Evolutionary conservation across 257 asterid genomes (phyloP).

Genomic region (Fraxinus excelsior): DNA sequence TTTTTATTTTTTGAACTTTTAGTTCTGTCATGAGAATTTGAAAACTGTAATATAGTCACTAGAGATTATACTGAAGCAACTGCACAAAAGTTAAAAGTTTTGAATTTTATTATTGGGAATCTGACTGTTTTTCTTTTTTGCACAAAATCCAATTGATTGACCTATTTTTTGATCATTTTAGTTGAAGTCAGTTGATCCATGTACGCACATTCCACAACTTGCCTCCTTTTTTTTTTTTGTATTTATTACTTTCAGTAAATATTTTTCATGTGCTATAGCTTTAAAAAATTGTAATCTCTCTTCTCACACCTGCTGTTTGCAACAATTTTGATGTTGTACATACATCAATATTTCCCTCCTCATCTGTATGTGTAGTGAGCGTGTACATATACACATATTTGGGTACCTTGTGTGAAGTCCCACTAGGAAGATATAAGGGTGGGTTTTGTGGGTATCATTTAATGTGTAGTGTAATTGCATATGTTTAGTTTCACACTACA

Average conservation of each 20-base stretch:
- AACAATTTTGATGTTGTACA: not conserved
- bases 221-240: not conserved
- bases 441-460: not conserved
- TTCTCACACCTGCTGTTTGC: not conserved
- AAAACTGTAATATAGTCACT: not conserved
- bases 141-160: too few species aligned
- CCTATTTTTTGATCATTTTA: too few species aligned
- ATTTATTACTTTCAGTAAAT: not conserved
- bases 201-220: not conserved
- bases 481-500: not conserved
- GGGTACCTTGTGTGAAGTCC: not conserved
- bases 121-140: too few species aligned
- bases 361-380: not conserved
- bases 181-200: not conserved
- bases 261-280: not conserved
- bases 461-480: not conserved
- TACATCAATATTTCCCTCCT: not conserved
- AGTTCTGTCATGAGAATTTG: not conserved
- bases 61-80: not conserved
- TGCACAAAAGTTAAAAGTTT: not conserved
- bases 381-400: not conserved
- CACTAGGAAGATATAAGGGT: not conserved
- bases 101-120: too few species aligned
- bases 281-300: not conserved
- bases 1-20: not conserved